phyloP scores from a whole-genome alignment of 2,329 filamentous ascomycete species.

The Fusarium sp. region DNA sequence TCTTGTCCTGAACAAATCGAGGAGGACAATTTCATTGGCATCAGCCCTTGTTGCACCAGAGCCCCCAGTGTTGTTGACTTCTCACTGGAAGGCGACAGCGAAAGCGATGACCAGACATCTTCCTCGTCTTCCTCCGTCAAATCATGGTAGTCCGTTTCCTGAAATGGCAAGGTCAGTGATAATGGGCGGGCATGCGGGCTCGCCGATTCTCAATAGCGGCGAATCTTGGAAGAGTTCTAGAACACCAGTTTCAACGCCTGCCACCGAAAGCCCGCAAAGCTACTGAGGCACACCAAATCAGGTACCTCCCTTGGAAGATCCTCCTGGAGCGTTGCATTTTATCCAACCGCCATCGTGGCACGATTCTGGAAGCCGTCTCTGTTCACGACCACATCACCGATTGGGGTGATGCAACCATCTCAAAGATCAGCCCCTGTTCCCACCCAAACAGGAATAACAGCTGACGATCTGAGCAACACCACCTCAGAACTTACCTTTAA shows the following conservation, averaged over 20 bases:
- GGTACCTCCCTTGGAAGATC: conserved; percentile 1
- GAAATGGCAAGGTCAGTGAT: conserved; percentile 30
- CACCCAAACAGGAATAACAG: conserved; percentile 17
- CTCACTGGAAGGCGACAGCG: conserved; percentile 28
- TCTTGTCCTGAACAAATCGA: conserved; percentile 46
- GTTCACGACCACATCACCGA: conserved; percentile 8
- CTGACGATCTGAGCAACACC: conserved; percentile 26
- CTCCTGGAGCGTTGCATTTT: conserved; percentile 4
- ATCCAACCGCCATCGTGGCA: background rate
- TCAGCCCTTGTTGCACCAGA: conserved; percentile 57
- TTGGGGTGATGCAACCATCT: conserved; percentile 14
- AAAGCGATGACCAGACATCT: conserved; percentile 33
- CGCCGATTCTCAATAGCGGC: conserved; percentile 21
- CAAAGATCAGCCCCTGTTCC: conserved; percentile 20
- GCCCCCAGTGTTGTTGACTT: conserved; percentile 47
- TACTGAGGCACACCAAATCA: conserved; percentile 11
- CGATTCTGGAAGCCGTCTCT: conserved; percentile 6
- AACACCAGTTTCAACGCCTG: conserved; percentile 12
- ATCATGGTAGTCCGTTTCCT: conserved; percentile 31
- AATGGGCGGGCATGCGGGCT: conserved; percentile 29
- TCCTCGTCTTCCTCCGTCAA: conserved; percentile 34
- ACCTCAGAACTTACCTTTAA: background rate
- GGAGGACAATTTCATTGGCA: conserved; percentile 45
- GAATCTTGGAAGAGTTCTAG: conserved; percentile 29
- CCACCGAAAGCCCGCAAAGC: conserved; percentile 5